Evolutionary conservation across 768 basidiomycete genomes (phyloP).

Genomic region (Kwoniella pini): DNA sequence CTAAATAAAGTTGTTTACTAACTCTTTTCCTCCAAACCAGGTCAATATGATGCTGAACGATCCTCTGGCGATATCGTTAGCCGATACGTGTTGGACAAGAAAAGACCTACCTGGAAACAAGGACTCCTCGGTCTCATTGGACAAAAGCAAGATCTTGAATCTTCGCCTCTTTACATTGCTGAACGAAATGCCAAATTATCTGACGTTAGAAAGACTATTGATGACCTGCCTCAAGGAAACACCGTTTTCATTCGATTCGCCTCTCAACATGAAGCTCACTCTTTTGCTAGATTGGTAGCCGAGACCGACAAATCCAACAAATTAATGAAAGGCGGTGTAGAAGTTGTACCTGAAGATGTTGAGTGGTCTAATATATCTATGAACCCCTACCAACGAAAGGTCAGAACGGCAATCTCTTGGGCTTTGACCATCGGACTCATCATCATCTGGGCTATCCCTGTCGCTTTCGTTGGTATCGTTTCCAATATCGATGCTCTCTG

Average conservation of each 20-base stretch:
- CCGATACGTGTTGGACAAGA: conserved; percentile 49
- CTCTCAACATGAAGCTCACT: conserved; percentile 53
- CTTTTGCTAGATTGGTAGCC: conserved; percentile 47
- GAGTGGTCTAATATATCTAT: conserved; percentile 52
- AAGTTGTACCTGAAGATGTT: conserved; percentile 55
- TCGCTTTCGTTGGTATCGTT: conserved; percentile 54
- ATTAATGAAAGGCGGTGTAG: conserved; percentile 43
- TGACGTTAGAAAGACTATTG: conserved; percentile 34
- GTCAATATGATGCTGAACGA: conserved; percentile 41
- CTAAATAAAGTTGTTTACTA: neutral
- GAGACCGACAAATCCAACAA: conserved; percentile 45
- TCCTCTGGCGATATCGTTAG: conserved; percentile 21
- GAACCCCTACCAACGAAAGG: conserved; percentile 50
- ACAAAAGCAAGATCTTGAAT: conserved; percentile 49
- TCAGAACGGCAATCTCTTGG: conserved; percentile 47
- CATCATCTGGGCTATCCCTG: conserved; percentile 54
- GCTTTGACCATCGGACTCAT: conserved; percentile 53
- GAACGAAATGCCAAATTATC: conserved; percentile 47
- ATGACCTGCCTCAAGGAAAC: conserved; percentile 39
- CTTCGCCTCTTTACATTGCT: conserved; percentile 48
- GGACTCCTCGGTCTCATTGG: conserved; percentile 52
- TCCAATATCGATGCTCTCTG: conserved; percentile 53
- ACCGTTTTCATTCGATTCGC: conserved; percentile 52
- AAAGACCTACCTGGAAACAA: conserved; percentile 53
- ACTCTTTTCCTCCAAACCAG: conserved; percentile 6